These are phyloP conservation scores for Populus alba DNA, from an alignment of 345 rosid species.

Conservation along the genomic window DNA sequence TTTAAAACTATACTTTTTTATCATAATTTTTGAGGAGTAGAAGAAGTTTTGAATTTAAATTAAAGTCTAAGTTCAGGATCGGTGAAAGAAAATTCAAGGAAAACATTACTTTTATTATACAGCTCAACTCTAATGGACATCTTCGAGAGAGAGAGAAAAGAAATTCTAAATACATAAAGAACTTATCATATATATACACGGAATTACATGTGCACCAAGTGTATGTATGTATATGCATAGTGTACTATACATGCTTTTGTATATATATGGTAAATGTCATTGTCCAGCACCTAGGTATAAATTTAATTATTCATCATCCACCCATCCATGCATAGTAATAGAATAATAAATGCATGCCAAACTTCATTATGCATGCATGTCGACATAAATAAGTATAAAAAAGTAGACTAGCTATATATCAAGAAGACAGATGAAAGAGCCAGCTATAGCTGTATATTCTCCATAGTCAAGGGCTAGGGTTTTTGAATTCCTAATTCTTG, in stretches of 20 bases:
- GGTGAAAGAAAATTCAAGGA: no score
- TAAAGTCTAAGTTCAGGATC: no score
- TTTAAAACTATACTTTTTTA: no score
- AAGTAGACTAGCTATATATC: not conserved
- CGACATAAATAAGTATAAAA: not conserved
- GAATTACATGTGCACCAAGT: not conserved
- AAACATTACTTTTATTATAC: no score
- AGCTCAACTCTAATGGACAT: no score
- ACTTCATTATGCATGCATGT: not conserved
- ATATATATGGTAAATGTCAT: not conserved
- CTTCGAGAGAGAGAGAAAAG: no score
- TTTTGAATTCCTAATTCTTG: slow-evolving; percentile 11
- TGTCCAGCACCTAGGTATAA: not conserved
- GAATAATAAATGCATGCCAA: not conserved
- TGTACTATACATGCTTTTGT: not conserved
- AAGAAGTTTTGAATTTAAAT: not conserved
- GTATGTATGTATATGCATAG: not conserved
- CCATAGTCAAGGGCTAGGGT: slow-evolving; percentile 37
- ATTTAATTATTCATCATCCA: not conserved
- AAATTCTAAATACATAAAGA: not conserved
- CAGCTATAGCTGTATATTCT: not conserved
- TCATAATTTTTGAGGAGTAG: not conserved
- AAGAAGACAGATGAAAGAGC: not conserved
- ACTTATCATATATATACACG: not conserved
- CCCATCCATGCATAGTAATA: not conserved